Conservation (phyloP, 306 rosid genomes). For the Dryas octopetala region DNA sequence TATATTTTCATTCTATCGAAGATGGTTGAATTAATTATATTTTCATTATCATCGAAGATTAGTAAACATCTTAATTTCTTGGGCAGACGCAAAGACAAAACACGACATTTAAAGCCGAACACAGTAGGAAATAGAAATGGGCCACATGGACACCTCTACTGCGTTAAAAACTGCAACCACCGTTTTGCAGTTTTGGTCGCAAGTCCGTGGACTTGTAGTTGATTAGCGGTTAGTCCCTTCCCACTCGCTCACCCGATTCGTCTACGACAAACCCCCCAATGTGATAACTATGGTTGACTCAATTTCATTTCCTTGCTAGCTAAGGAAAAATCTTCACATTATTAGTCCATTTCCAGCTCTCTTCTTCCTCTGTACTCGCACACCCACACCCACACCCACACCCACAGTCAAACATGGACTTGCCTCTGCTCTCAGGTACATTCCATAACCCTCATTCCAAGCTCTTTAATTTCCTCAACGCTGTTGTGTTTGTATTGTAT, state of each 20-base stretch:
- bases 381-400: not conserved
- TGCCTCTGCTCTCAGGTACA: conserved; percentile 71
- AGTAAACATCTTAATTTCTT: no score
- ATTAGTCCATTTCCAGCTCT: conserved; percentile 2
- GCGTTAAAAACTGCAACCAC: no score
- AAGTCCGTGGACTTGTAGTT: not conserved
- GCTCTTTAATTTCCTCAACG: not conserved
- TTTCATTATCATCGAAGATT: no score
- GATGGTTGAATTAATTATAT: no score
- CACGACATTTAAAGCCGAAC: no score
- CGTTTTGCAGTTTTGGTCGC: no score
- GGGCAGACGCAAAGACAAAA: no score
- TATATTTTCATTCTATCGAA: no score
- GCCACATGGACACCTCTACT: no score
- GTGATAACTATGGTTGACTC: conserved; percentile 11
- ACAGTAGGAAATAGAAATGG: no score
- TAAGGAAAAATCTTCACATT: conserved; percentile 25
- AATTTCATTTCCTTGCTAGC: conserved; percentile 22
- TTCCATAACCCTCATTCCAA: not conserved
- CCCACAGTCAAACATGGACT: conserved; percentile 45
- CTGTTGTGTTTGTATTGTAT: not conserved
- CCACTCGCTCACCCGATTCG: conserved; percentile 7
- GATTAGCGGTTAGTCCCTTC: not conserved
- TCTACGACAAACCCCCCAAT: not conserved
- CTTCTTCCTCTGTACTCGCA: not conserved